These are phyloP conservation scores for Heritiera fomes DNA, from an alignment of 345 rosid genomes.

Conservation along the genomic window DNA sequence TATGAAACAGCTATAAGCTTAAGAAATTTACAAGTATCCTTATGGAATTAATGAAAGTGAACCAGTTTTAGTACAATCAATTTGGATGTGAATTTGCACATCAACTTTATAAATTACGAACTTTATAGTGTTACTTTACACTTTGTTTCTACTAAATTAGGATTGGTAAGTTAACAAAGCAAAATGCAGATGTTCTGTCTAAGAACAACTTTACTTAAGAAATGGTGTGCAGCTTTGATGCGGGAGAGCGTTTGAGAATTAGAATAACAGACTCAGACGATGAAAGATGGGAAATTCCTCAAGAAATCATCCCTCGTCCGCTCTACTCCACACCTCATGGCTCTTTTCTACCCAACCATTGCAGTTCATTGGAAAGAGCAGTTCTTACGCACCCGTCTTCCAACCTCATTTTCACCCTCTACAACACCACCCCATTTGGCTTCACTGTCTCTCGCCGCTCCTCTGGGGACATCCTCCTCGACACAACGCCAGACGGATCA, in stretches of 20 bases:
- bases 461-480: constrained; percentile 61
- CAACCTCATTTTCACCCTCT: constrained; percentile 54
- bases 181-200: background rate
- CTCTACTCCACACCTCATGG: too few relatives aligned
- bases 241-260: constrained; percentile 50
- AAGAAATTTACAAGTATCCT: too few relatives aligned
- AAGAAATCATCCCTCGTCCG: constrained; percentile 45
- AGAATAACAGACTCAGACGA: constrained; percentile 43
- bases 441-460: constrained; percentile 56
- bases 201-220: background rate
- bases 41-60: too few relatives aligned
- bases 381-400: constrained; percentile 21
- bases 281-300: constrained; percentile 62
- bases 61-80: too few relatives aligned
- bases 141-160: background rate
- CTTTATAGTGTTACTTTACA: too few relatives aligned
- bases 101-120: too few relatives aligned
- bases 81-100: too few relatives aligned
- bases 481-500: constrained; percentile 33
- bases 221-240: constrained; percentile 39
- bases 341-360: background rate
- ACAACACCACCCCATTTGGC: constrained; percentile 56
- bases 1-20: too few relatives aligned
- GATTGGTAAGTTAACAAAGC: background rate
- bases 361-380: background rate